Conservation (phyloP, 495 filamentous ascomycete species). For the Aeminium ludgeri region DNA sequence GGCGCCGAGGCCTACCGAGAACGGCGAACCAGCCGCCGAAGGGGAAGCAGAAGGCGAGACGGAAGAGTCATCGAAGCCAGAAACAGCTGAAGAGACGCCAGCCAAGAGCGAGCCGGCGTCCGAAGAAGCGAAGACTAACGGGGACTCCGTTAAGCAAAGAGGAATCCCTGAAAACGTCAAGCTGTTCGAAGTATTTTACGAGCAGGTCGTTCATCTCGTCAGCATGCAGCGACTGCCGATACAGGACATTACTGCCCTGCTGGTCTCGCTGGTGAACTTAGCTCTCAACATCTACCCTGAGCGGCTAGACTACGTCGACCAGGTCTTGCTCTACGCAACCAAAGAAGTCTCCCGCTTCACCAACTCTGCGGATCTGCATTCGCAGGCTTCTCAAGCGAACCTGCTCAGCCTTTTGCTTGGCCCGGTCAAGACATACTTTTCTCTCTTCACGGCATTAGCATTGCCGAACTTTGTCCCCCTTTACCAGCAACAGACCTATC, state of each 20-base stretch:
- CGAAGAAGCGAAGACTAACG: slow-evolving; percentile 18
- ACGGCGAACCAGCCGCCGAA: slow-evolving; percentile 13
- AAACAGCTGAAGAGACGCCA: slow-evolving; percentile 25
- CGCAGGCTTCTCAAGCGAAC: slow-evolving; percentile 68
- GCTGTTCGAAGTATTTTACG: slow-evolving; percentile 94
- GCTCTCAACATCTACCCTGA: slow-evolving; percentile 92
- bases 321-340: slow-evolving; percentile 76
- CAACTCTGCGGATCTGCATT: slow-evolving; percentile 87
- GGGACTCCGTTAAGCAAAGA: slow-evolving; percentile 37
- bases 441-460: slow-evolving; percentile 81
- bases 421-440: slow-evolving; percentile 75
- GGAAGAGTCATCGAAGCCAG: slow-evolving; percentile 30
- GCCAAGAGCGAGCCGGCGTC: slow-evolving; percentile 13
- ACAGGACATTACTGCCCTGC: slow-evolving; percentile 80
- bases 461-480: slow-evolving; percentile 83
- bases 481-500: slow-evolving; percentile 81
- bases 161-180: slow-evolving; percentile 69
- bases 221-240: slow-evolving; percentile 80
- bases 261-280: slow-evolving; percentile 83
- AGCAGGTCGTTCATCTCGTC: slow-evolving; percentile 85
- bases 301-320: slow-evolving; percentile 84
- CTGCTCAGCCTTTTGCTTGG: slow-evolving; percentile 75
- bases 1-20: slow-evolving; percentile 1
- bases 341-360: slow-evolving; percentile 77
- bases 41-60: slow-evolving; percentile 21